Base-by-base conservation (phyloP, 2,329 filamentous ascomycete genomes). In the Phyllosticta ampelicida region DNA sequence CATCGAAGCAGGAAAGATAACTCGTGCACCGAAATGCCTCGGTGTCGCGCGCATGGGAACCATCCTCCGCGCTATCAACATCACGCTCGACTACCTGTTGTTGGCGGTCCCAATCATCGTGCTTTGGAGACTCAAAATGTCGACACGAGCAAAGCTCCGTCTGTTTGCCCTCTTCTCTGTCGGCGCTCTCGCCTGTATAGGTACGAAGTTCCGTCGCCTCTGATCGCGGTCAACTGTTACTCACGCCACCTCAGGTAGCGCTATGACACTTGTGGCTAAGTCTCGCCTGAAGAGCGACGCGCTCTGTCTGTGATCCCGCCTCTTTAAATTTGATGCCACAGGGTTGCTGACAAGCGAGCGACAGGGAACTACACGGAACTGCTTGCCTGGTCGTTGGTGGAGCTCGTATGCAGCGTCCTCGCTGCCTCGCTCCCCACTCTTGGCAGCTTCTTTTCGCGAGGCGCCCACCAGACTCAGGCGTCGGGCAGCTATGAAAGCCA, bases 61-160 rank as follows among this genome's bases (percentile, higher is more conserved):
- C 11, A 58, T 67, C 11, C 54, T 72, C 2, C 68, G 65, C 57
- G 60, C 65, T 29, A 65, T 71, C 10, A 71, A 73, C 56, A 67
- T 71, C 11, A 62, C 66, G 11, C 68, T 72, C 61, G 71, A 71
- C 48, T 67, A 71, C 59, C 62, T 62, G 9, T 61, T 73, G 1
- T 62, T 73, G n/a, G 49, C 63, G 1, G 67, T 69, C 0, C 71
- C 71, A 1, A 59, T 73, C 6, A 65, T 71, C n/a, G 67, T 73
- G 1, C 59, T 73, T 5, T 73, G 67, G 68, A 67, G 66, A 30
- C 65, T 73, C 1, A 61, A 62, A 11, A 71, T 73, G 64, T 61
- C 65, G 1, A 62, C 56, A 23, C 55, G 54, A 6, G 71, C 66
- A 29, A 73, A 71, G 54, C 36, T 63, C 11, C 63, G 70, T 6